Base-by-base conservation (phyloP, 2,329 filamentous ascomycete species). In the Furcasterigmium furcatum region DNA sequence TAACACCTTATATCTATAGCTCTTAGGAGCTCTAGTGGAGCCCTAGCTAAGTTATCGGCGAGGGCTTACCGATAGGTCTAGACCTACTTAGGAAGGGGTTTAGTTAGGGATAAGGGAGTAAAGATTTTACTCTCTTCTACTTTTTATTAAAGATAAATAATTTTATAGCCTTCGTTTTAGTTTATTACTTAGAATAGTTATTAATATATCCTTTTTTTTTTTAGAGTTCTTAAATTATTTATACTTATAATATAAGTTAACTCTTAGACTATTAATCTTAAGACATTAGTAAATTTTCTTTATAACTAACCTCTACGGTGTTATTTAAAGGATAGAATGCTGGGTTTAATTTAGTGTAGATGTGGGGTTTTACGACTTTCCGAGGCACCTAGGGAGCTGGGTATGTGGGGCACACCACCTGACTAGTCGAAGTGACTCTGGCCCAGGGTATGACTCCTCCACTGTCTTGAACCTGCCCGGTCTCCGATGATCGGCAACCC, bases 311-410 rank as follows among this genome's bases (percentile, higher is more conserved):
- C 9, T 29, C 2, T 44, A 38, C 20, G 14, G 29, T 21, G 19
- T 27, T 18, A 27, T 20, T 27, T 38, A 10, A 30, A 38, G 7
- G 20, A 14, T 34, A 43, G 29, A 5, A 14, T 25, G 12, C 30
- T 32, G 32, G 36, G 21, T 21, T 43, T 38, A 18, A 21, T 22
- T 3, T 45, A 48, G 29, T 35, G 22, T 32, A n/a, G n/a, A n/a
- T n/a, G n/a, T n/a, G n/a, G n/a, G n/a, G n/a, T n/a, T n/a, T n/a
- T n/a, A n/a, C n/a, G n/a, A n/a, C n/a, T n/a, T n/a, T n/a, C n/a
- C n/a, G n/a, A n/a, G n/a, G n/a, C n/a, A n/a, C n/a, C n/a, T n/a
- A n/a, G n/a, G n/a, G n/a, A n/a, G n/a, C n/a, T n/a, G n/a, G n/a
- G n/a, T n/a, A n/a, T n/a, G n/a, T n/a, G n/a, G n/a, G n/a, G n/a